Conservation (phyloP, 257 asterid genomes). For the Scutellaria galericulata region DNA sequence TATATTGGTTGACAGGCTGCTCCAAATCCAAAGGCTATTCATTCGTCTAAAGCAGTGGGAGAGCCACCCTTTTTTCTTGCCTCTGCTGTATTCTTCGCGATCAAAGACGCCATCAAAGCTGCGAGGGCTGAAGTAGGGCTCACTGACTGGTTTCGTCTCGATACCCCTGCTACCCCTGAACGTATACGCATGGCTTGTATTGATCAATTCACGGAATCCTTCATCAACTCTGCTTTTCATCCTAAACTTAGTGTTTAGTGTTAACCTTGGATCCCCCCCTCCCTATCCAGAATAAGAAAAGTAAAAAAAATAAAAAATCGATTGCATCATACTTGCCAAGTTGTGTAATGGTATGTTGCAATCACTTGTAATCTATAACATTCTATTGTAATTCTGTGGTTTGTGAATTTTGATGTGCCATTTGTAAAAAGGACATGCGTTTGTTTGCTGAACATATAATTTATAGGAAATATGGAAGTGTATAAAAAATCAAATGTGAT, state of each 20-base stretch:
- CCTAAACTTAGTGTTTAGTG: conserved; percentile 73
- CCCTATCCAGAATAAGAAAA: background rate
- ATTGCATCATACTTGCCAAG: too few species aligned
- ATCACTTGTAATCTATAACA: too few species aligned
- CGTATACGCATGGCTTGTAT: conserved; percentile 95
- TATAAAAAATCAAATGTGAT: too few species aligned
- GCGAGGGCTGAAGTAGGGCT: conserved; percentile 80
- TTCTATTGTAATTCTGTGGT: too few species aligned
- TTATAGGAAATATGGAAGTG: too few species aligned
- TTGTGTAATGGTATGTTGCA: too few species aligned
- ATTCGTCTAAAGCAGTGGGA: conserved; percentile 97
- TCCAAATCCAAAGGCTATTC: conserved; percentile 81
- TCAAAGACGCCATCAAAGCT: conserved; percentile 80
- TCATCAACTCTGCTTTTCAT: conserved; percentile 52
- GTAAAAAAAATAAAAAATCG: background rate
- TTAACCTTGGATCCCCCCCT: background rate
- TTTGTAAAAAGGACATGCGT: too few species aligned
- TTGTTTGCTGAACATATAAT: too few species aligned
- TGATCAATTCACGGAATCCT: conserved; percentile 67
- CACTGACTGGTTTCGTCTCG: conserved; percentile 79
- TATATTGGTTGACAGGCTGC: conserved; percentile 58
- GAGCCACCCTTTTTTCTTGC: conserved; percentile 97
- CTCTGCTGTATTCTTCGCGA: conserved; percentile 79
- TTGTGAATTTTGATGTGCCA: too few species aligned
- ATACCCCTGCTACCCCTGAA: conserved; percentile 95